Evolutionary conservation across 148 eudicot species (phyloP).

Genomic region (Silene latifolia): DNA sequence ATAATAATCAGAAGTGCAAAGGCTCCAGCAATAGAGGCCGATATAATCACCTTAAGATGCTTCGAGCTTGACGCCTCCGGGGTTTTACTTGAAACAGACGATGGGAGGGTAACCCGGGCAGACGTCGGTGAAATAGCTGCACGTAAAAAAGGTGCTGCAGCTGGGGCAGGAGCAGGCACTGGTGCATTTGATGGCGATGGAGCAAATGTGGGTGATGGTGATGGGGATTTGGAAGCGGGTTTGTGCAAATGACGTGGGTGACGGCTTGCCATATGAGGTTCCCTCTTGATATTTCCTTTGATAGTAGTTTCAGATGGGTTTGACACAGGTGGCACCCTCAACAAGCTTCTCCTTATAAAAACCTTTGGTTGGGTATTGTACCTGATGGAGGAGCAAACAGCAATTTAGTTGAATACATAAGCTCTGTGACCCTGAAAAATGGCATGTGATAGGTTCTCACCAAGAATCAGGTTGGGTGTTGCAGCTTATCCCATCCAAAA

Average conservation of each 20-base stretch:
- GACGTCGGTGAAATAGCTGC: constrained; percentile 27
- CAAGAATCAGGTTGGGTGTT: constrained; percentile 27
- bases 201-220: constrained; percentile 28
- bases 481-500: constrained; percentile 14
- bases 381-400: constrained; percentile 18
- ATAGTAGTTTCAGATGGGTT: background rate
- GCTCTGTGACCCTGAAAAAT: background rate
- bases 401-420: background rate
- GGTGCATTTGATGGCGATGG: constrained; percentile 15
- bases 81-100: constrained; percentile 30
- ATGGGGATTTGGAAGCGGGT: constrained; percentile 19
- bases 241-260: constrained; percentile 11
- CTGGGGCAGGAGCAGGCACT: constrained; percentile 17
- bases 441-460: constrained; percentile 22
- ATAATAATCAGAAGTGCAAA: constrained; percentile 34
- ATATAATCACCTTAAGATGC: constrained; percentile 25
- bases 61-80: constrained; percentile 21
- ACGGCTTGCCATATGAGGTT: background rate
- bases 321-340: constrained; percentile 24
- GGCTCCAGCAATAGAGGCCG: constrained; percentile 40
- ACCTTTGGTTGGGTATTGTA: background rate
- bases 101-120: constrained; percentile 26
- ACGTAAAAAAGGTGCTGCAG: constrained; percentile 19
- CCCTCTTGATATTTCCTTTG: constrained; percentile 16
- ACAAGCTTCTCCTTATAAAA: constrained; percentile 27